phyloP scores from a whole-genome alignment of 2,329 filamentous ascomycete genomes.

The Sarocladiaceae sp. region DNA sequence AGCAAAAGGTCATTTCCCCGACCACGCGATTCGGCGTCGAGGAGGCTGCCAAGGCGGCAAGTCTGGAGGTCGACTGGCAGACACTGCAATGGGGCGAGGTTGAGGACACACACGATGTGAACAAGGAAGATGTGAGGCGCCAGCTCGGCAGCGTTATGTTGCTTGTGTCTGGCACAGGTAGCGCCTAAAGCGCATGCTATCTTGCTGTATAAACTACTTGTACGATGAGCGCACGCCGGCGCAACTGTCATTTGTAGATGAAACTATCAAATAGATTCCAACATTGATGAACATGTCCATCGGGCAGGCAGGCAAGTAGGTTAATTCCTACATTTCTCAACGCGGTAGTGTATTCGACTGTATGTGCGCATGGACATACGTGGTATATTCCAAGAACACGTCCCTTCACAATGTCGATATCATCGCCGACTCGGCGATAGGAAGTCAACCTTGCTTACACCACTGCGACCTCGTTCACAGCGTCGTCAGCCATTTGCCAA shows the following conservation, averaged over 20 bases:
- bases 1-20: constrained; percentile 38
- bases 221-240: too few relatives aligned
- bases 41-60: constrained; percentile 73
- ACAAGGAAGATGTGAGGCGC: constrained; percentile 80
- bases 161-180: constrained; percentile 62
- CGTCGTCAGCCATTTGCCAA: not conserved
- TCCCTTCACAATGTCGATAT: too few relatives aligned
- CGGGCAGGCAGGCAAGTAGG: too few relatives aligned
- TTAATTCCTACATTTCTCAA: too few relatives aligned
- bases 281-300: too few relatives aligned
- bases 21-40: constrained; percentile 65
- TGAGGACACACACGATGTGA: constrained; percentile 96
- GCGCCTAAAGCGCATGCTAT: not conserved
- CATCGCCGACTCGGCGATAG: too few relatives aligned
- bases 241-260: too few relatives aligned
- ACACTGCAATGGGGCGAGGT: constrained; percentile 91
- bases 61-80: constrained; percentile 86
- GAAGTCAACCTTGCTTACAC: not conserved
- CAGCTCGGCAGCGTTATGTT: constrained; percentile 86
- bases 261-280: too few relatives aligned
- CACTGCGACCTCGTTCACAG: too few relatives aligned
- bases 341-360: too few relatives aligned
- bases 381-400: too few relatives aligned
- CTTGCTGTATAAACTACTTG: not conserved
- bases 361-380: too few relatives aligned